Evolutionary conservation across 352 stramenopile genomes (phyloP).

Genomic region (Phytophthora litchii): DNA sequence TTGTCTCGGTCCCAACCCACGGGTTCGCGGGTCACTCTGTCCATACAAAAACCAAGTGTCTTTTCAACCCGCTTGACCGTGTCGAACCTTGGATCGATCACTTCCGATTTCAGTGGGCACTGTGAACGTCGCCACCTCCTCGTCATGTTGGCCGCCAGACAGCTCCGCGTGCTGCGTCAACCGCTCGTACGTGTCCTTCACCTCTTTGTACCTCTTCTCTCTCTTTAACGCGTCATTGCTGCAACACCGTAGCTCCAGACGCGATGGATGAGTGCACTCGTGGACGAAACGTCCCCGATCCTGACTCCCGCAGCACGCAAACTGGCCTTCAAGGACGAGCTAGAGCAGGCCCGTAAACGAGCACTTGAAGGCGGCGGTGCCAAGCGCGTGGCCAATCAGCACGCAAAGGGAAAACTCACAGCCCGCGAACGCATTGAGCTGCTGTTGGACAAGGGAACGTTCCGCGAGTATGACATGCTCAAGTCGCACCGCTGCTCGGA

Average conservation of each 20-base stretch:
- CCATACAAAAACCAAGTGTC: constrained; percentile 15
- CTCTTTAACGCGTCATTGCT: background rate
- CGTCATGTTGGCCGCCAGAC: constrained; percentile 24
- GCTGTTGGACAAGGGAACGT: constrained; percentile 95
- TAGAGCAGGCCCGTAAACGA: constrained; percentile 68
- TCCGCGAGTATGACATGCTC: constrained; percentile 96
- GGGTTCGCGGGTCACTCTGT: background rate
- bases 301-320: constrained; percentile 68
- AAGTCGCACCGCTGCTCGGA: constrained; percentile 97
- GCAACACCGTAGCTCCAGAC: constrained; percentile 29
- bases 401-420: constrained; percentile 96
- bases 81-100: constrained; percentile 16
- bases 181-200: constrained; percentile 19
- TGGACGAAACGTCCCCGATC: constrained; percentile 39
- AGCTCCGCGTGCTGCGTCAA: constrained; percentile 26
- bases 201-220: background rate
- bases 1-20: constrained; percentile 1
- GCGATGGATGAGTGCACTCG: constrained; percentile 50
- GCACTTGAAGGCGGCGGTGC: constrained; percentile 90
- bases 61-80: constrained; percentile 27
- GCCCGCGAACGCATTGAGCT: constrained; percentile 95
- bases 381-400: constrained; percentile 89
- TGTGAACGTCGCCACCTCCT: background rate
- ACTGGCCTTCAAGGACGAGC: constrained; percentile 71
- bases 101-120: constrained; percentile 20